Base-by-base conservation (phyloP, 306 rosid species). In the Mimosa bimucronata region DNA sequence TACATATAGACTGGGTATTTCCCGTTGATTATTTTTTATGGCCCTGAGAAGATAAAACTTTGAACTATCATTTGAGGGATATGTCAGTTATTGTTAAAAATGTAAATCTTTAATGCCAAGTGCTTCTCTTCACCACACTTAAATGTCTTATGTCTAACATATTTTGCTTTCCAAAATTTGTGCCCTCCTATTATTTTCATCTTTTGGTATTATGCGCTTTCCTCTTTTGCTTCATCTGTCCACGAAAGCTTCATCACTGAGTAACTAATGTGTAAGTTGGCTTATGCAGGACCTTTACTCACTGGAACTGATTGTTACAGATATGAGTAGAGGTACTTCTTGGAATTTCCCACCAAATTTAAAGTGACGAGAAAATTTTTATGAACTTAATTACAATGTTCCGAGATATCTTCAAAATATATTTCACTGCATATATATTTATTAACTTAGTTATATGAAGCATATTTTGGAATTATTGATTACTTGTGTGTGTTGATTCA, bases 271-370 rank as follows among this genome's bases (percentile, higher is more conserved):
- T 80, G 64, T 73, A 67, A 58, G 34, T 75, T 57, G 62, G 64
- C 80, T 65, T 83, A 55, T 71, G 62, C 97, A 95, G 99, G 98
- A 93, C 28, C n/a, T 74, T 71, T 91, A 93, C 82, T 74, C 79
- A 38, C 46, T 93, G 80, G 94, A 95, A 48, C 75, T 93, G 34
- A 84, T 90, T 81, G 91, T 95, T 48, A 92, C 94, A 26, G 98
- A 95, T 79, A 83, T 93, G 84, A 93, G 96, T 70, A 87, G 85
- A 91, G 99, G 99, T 95, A 85, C 71, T 73, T 76, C 57, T 37
- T 65, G 73, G 62, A 73, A 65, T 55, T 83, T 78, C 37, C 19
- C 34, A 40, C 79, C 83, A 75, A 58, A 71, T 38, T 75, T 62
- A 66, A 25, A 48, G 75, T 88, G 77, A 28, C 28, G 23, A 61